Conservation (phyloP, 768 basidiomycete species). For the Termitomyces sp. region DNA sequence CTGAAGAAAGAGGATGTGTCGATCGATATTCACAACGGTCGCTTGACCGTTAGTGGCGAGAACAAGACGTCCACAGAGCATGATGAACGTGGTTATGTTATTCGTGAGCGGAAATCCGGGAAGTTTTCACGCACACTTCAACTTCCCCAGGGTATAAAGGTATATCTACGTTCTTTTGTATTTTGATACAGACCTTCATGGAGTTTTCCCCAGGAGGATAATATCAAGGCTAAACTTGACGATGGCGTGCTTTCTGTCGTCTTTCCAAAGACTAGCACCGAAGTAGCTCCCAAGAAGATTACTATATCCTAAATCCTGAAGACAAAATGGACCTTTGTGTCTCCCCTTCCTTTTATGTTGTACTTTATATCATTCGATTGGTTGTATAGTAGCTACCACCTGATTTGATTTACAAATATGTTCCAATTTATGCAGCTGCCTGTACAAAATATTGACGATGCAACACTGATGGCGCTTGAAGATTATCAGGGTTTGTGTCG, state of each 20-base stretch:
- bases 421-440: background rate
- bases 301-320: background rate
- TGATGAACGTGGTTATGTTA: constrained; percentile 29
- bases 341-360: too few relatives aligned
- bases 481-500: too few relatives aligned
- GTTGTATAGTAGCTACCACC: background rate
- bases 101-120: constrained; percentile 44
- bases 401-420: background rate
- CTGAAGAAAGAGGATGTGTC: constrained; percentile 41
- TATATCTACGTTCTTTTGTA: constrained; percentile 6
- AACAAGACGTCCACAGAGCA: constrained; percentile 21
- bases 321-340: background rate
- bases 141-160: constrained; percentile 44
- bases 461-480: background rate
- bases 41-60: constrained; percentile 43
- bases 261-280: background rate
- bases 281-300: background rate
- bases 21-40: constrained; percentile 41
- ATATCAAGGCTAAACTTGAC: too few relatives aligned
- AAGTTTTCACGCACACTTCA: constrained; percentile 42
- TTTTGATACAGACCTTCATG: background rate
- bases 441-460: background rate
- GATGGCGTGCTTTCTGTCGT: too few relatives aligned
- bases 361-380: background rate
- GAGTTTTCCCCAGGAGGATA: background rate